A percentile compares a stretch with the other conserved stretches of the same genome.
Evolutionary conservation across 768 basidiomycete species (phyloP).

Genomic region (Mycena galopus): DNA sequence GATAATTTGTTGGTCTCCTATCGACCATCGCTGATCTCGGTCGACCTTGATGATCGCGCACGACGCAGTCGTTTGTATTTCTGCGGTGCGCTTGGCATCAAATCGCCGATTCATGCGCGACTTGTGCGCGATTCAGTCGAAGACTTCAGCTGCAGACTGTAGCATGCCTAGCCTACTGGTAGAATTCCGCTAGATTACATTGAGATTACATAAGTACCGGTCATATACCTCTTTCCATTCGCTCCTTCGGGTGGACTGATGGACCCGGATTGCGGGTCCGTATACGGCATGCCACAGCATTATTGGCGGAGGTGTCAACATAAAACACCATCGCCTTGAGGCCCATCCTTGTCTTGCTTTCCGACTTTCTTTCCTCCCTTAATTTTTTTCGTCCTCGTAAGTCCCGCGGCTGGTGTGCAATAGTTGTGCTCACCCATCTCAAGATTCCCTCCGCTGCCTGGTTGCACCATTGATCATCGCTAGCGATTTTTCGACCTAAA

Average conservation of each 20-base stretch:
- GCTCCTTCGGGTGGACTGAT: not conserved
- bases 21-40: no score
- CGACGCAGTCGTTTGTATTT: no score
- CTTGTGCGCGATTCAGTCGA: no score
- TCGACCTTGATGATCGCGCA: no score
- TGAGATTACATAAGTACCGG: no score
- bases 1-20: no score
- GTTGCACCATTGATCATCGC: conserved; percentile 59
- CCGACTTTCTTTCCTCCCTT: not conserved
- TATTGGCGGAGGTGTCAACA: not conserved
- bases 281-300: not conserved
- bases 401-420: not conserved
- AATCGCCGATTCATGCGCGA: no score
- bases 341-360: not conserved
- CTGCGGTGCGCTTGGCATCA: no score
- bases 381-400: not conserved
- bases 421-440: not conserved
- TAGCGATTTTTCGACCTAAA: conserved; percentile 27
- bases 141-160: no score
- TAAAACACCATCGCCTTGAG: not conserved
- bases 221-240: no score
- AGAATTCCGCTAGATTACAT: no score
- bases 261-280: not conserved
- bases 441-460: conserved; percentile 73
- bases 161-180: no score